phyloP scores from a whole-genome alignment of 352 stramenopile genomes.

The Pythium angustatum region DNA sequence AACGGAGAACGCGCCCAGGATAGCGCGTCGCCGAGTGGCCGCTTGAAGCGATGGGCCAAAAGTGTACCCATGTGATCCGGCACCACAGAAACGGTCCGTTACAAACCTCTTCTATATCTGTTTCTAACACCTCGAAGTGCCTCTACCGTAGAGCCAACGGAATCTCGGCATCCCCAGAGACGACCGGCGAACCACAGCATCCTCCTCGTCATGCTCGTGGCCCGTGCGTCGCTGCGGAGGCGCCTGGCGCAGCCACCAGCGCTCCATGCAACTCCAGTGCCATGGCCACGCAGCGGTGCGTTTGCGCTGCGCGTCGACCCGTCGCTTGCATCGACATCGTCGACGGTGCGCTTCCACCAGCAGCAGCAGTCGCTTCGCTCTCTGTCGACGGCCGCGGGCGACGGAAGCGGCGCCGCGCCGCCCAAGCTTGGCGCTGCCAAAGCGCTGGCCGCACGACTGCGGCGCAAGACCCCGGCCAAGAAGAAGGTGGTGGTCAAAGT shows the following conservation, averaged over 20 bases:
- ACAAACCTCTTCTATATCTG: constrained; percentile 8
- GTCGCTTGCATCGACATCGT: constrained; percentile 10
- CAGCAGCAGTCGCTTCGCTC: constrained; percentile 8
- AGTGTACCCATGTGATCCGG: constrained; percentile 17
- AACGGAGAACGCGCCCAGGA: neutral
- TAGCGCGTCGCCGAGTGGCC: neutral
- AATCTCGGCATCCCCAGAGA: constrained; percentile 6
- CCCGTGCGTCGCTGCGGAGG: constrained; percentile 27
- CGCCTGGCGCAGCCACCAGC: constrained; percentile 23
- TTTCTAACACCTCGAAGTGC: constrained; percentile 24
- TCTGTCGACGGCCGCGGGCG: constrained; percentile 6
- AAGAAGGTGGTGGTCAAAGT: constrained; percentile 29
- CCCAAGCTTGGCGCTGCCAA: constrained; percentile 29
- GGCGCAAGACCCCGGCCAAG: constrained; percentile 26
- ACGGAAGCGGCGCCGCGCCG: neutral
- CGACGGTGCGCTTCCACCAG: neutral
- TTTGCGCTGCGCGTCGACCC: constrained; percentile 14
- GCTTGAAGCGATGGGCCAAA: neutral
- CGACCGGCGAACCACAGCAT: neutral
- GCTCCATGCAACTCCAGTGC: constrained; percentile 8
- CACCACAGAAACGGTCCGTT: constrained; percentile 19
- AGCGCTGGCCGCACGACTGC: constrained; percentile 27
- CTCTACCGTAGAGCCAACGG: neutral
- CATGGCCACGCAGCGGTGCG: neutral
- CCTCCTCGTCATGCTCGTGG: constrained; percentile 27